Conservation (phyloP, 148 eudicot genomes). For the Persicaria tinctoria region DNA sequence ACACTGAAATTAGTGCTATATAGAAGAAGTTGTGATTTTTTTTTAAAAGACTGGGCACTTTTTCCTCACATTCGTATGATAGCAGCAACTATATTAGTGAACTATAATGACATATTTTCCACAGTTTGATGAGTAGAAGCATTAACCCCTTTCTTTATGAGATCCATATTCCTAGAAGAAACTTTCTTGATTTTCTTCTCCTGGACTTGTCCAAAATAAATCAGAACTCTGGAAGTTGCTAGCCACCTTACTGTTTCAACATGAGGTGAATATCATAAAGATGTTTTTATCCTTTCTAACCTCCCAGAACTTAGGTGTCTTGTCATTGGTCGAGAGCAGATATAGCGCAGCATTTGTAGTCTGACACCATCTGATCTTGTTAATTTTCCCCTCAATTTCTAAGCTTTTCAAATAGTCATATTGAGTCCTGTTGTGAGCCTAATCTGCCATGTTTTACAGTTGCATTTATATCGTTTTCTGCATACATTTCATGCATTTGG, state of each 20-base stretch:
- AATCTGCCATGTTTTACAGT: too few species aligned
- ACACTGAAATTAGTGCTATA: too few species aligned
- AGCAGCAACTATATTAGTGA: too few species aligned
- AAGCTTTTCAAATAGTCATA: too few species aligned
- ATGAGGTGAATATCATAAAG: background rate
- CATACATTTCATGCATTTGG: too few species aligned
- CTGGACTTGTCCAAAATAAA: conserved; percentile 38
- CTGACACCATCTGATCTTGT: conserved; percentile 98
- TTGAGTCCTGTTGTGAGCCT: too few species aligned
- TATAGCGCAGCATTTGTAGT: conserved; percentile 80
- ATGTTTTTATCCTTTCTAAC: conserved; percentile 22
- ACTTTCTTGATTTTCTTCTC: conserved; percentile 71
- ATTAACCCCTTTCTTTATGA: conserved; percentile 42
- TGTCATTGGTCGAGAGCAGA: conserved; percentile 91
- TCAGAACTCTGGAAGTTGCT: conserved; percentile 2
- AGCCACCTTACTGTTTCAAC: background rate
- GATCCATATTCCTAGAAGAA: conserved; percentile 47
- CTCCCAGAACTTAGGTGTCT: conserved; percentile 96
- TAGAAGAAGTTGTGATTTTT: too few species aligned
- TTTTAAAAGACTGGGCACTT: too few species aligned
- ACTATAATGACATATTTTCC: conserved; percentile 5
- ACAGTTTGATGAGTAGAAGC: conserved; percentile 41
- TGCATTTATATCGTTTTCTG: too few species aligned
- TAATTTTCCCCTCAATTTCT: conserved; percentile 26
- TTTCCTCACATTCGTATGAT: too few species aligned